Conservation (phyloP, 192 early-diverging fungal genomes). For the Coemansia sp. region DNA sequence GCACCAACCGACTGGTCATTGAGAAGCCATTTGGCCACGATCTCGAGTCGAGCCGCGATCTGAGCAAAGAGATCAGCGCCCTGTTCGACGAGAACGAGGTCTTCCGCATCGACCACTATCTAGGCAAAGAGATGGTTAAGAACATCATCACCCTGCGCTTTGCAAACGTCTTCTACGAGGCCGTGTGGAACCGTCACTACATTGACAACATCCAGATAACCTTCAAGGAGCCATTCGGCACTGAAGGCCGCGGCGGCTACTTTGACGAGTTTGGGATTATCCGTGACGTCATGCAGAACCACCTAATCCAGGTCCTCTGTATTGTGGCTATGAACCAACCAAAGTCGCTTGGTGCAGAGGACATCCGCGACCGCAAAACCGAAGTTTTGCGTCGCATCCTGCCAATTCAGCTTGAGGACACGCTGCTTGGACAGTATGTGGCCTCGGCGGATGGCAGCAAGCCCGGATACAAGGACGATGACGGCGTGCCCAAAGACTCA, state of each 20-base stretch:
- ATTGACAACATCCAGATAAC: constrained; percentile 94
- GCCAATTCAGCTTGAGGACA: constrained; percentile 74
- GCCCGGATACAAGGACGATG: constrained; percentile 89
- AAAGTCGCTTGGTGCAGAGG: constrained; percentile 76
- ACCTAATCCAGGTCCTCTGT: constrained; percentile 88
- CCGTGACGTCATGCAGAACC: constrained; percentile 92
- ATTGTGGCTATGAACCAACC: constrained; percentile 95
- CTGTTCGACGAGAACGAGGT: constrained; percentile 88
- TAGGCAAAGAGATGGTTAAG: constrained; percentile 99
- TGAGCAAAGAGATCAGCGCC: constrained; percentile 65
- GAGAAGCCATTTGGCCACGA: constrained; percentile 98
- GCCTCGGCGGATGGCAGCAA: constrained; percentile 72
- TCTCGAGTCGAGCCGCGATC: constrained; percentile 69
- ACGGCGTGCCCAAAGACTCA: constrained; percentile 79
- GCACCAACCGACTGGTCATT: constrained; percentile 79
- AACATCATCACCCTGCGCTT: constrained; percentile 90
- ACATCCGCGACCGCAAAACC: constrained; percentile 92
- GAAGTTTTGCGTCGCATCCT: constrained; percentile 78
- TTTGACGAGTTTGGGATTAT: constrained; percentile 99
- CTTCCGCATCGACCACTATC: constrained; percentile 96
- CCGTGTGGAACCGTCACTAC: constrained; percentile 82
- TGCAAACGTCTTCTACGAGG: constrained; percentile 88
- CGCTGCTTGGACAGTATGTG: constrained; percentile 87
- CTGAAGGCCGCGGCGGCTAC: constrained; percentile 94
- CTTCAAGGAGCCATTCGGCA: constrained; percentile 95